Conservation (phyloP, 306 rosid species). For the Rosa chinensis region DNA sequence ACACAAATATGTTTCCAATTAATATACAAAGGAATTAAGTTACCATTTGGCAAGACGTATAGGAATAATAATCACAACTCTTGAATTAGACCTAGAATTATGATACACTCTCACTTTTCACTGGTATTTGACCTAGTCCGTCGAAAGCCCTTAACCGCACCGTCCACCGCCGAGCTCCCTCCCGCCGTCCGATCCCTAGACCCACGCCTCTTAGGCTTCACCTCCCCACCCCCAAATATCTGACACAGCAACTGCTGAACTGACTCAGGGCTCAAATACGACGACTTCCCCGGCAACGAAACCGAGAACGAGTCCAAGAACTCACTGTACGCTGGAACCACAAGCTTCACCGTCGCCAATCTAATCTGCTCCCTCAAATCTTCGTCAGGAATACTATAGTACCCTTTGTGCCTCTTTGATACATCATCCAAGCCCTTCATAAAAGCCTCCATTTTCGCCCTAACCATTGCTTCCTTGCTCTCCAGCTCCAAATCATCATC, state of each 20-base stretch:
- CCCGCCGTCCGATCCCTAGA: constrained; percentile 48
- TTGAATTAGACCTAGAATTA: neutral
- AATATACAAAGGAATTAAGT: neutral
- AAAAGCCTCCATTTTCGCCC: constrained; percentile 56
- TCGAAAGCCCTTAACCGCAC: constrained; percentile 31
- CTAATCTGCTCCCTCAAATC: constrained; percentile 76
- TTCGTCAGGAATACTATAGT: constrained; percentile 57
- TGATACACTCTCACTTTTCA: neutral
- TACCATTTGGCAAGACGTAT: neutral
- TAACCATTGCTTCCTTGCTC: constrained; percentile 44
- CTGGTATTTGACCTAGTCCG: constrained; percentile 29
- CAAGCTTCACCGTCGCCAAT: constrained; percentile 53
- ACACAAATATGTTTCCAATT: neutral
- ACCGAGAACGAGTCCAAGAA: constrained; percentile 52
- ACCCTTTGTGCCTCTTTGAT: constrained; percentile 46
- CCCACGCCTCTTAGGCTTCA: constrained; percentile 35
- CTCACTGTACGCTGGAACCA: constrained; percentile 50
- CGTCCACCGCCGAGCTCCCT: constrained; percentile 29
- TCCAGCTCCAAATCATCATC: constrained; percentile 43
- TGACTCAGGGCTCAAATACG: constrained; percentile 48
- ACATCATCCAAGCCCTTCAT: constrained; percentile 55
- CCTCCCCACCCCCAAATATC: constrained; percentile 43
- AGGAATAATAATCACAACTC: too few relatives aligned
- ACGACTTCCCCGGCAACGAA: constrained; percentile 42
- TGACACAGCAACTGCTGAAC: constrained; percentile 45